Evolutionary conservation across 208 protist genomes (phyloP), one percentile per base, ranked within the genome.

Genomic region (Crithidia acanthocephali): DNA sequence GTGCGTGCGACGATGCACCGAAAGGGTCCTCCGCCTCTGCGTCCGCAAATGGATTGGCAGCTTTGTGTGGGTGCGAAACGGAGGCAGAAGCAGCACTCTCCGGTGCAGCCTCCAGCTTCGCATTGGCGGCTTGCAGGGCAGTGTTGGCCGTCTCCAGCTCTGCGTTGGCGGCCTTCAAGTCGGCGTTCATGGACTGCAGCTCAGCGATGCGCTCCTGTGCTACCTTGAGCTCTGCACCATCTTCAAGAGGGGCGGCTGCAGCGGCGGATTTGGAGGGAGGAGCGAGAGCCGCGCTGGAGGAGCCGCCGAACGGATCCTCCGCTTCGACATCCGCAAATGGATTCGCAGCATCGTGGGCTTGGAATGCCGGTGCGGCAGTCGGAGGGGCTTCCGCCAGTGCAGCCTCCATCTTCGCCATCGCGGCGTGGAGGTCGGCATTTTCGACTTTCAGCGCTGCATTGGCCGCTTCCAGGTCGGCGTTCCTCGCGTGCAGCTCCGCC

Each of bases 41-140:
- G 22, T 40, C 68, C 18, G 22, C 20, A 51, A 75, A 80, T 60
- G 62, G 75, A 56, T 76, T 80, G 15, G 56, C 47, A 2, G 18
- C 22, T 6, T 48, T 47, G 9, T 42, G 20, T 1, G 20, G 11
- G 1, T 18, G 16, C 1, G 6, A 13, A 4, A 22, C 50, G 28
- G 59, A 22, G 28, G 59, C 51, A 25, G 48, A 27, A 18, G 30
- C 8, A 27, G 22, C 9, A 53, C 28, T 44, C 8, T 40, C 42
- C n/a, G 20, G 18, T 18, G 45, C 42, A 45, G 42, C 62, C 18
- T 50, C 33, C n/a, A 67, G 44, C 27, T 58, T 15, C 2, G 50
- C 45, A n/a, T 61, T 47, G 2, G 9, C 35, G n/a, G 56, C 32
- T 13, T 61, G 35, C 48, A 58, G 53, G 20, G 55, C 18, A 30